phyloP scores from a whole-genome alignment of 345 rosid genomes.

The Eucalyptus victrix region DNA sequence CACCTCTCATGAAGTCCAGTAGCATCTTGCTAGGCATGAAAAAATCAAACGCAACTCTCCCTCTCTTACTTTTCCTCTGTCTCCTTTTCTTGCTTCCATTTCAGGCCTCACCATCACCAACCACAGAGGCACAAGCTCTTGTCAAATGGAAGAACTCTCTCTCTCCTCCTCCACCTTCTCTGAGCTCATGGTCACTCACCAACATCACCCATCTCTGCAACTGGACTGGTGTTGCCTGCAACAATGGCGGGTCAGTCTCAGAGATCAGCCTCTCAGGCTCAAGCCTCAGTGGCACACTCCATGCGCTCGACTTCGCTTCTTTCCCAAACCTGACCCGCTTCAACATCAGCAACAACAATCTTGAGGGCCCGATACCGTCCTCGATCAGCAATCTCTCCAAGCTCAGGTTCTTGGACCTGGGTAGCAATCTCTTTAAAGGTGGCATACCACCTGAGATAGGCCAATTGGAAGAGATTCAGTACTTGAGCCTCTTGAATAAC shows the following conservation, averaged over 20 bases:
- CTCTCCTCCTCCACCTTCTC: slow-evolving; percentile 8
- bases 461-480: background rate
- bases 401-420: background rate
- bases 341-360: slow-evolving; percentile 43
- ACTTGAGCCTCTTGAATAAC: background rate
- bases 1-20: no score
- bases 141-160: no score
- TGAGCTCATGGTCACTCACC: slow-evolving; percentile 44
- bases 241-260: slow-evolving; percentile 5
- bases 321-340: slow-evolving; percentile 32
- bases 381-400: background rate
- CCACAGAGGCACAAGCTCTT: no score
- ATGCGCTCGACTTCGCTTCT: slow-evolving; percentile 27
- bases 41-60: no score
- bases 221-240: slow-evolving; percentile 44
- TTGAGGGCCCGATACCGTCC: background rate
- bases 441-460: background rate
- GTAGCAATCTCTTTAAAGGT: background rate
- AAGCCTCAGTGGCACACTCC: slow-evolving; percentile 18
- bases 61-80: no score
- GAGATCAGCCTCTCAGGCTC: slow-evolving; percentile 17
- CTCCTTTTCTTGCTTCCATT: no score
- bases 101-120: no score
- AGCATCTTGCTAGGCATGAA: no score
- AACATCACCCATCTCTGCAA: slow-evolving; percentile 44